Percentiles rank a stretch among this genome's conserved stretches.
Evolutionary conservation across 73 alveolate species (phyloP).

Genomic region (Tetrahymena malaccensis): DNA sequence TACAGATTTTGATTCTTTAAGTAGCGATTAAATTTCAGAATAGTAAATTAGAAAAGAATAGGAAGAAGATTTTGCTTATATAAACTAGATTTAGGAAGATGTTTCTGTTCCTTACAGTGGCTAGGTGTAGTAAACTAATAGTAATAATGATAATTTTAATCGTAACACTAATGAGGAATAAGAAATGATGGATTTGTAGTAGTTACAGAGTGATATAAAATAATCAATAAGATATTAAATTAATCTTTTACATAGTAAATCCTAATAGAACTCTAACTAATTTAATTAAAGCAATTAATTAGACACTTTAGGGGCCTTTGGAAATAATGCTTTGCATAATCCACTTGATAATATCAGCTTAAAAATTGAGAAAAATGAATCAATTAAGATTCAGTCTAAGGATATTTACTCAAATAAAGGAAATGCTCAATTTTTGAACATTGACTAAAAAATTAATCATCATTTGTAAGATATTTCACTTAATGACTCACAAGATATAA

Average conservation of each 20-base stretch:
- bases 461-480: neutral
- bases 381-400: neutral
- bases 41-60: neutral
- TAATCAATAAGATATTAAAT: neutral
- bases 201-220: neutral
- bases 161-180: neutral
- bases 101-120: neutral
- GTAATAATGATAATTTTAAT: neutral
- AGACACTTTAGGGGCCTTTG: neutral
- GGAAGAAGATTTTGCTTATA: neutral
- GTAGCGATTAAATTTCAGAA: neutral
- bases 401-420: neutral
- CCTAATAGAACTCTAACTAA: neutral
- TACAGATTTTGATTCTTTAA: neutral
- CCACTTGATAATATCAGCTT: neutral
- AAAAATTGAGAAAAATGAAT: neutral
- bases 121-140: neutral
- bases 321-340: neutral
- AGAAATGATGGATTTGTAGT: neutral
- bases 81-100: neutral
- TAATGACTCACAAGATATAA: neutral
- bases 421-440: neutral
- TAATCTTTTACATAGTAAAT: neutral
- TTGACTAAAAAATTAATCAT: neutral
- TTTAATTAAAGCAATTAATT: neutral